phyloP scores from a whole-genome alignment of 345 rosid genomes.

The Aquilaria malaccensis region DNA sequence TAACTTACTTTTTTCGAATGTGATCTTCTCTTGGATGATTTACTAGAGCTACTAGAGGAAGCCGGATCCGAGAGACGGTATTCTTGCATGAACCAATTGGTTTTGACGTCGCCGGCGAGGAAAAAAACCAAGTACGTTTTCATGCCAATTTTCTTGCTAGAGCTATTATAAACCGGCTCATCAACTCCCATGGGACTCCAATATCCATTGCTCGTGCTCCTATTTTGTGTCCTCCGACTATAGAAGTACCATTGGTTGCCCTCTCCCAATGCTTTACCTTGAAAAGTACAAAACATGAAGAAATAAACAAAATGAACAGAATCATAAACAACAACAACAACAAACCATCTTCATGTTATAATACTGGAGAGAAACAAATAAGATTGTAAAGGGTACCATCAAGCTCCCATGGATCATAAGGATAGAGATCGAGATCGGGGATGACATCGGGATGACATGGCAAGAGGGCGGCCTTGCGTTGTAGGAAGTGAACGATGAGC shows the following conservation, averaged over 20 bases:
- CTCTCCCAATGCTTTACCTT: slow-evolving; percentile 84
- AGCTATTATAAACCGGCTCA: slow-evolving; percentile 43
- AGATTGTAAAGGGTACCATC: slow-evolving; percentile 33
- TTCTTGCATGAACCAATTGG: slow-evolving; percentile 87
- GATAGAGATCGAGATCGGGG: slow-evolving; percentile 86
- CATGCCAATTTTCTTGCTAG: slow-evolving; percentile 50
- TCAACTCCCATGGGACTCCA: slow-evolving; percentile 75
- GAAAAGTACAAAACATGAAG: no score
- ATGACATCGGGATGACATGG: slow-evolving; percentile 94
- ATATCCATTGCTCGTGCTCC: slow-evolving; percentile 60
- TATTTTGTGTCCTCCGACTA: slow-evolving; percentile 56
- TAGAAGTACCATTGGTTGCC: slow-evolving; percentile 89
- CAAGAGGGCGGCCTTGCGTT: slow-evolving; percentile 72
- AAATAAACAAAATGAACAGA: no score
- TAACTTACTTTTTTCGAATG: slow-evolving; percentile 33
- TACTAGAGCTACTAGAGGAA: slow-evolving; percentile 18
- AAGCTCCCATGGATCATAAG: slow-evolving; percentile 95
- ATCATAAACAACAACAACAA: neutral
- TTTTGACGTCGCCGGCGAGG: slow-evolving; percentile 31
- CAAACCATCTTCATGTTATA: neutral
- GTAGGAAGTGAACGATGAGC: slow-evolving; percentile 93
- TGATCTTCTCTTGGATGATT: slow-evolving; percentile 49
- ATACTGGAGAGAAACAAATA: neutral
- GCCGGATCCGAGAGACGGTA: slow-evolving; percentile 46
- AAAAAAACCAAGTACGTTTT: slow-evolving; percentile 53